A percentile compares a stretch with the other conserved stretches of the same genome.
These are phyloP conservation scores for Lecanosticta acicola DNA, from an alignment of 2,329 filamentous ascomycete genomes.

Conservation along the genomic window DNA sequence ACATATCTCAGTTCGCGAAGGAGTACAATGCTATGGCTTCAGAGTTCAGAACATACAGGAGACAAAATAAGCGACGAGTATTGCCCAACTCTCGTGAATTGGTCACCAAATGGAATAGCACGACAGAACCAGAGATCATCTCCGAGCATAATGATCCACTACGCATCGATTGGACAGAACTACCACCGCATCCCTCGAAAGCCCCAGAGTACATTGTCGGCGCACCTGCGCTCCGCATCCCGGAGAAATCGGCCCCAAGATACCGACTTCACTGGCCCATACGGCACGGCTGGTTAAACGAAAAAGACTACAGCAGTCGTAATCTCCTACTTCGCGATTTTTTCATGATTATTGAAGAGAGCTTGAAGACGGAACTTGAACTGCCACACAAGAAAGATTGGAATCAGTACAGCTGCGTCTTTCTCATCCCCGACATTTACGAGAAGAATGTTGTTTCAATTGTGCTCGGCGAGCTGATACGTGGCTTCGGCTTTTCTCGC, in stretches of 20 bases:
- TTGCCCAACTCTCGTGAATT: constrained; percentile 96
- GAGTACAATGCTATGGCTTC: constrained; percentile 75
- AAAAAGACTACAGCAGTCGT: constrained; percentile 75
- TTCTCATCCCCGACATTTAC: constrained; percentile 93
- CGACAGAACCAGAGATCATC: constrained; percentile 77
- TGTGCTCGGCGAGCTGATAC: constrained; percentile 76
- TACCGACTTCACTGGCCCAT: constrained; percentile 94
- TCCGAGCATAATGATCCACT: constrained; percentile 91
- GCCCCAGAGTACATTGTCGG: constrained; percentile 78
- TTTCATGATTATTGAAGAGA: constrained; percentile 77
- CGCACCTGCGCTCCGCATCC: constrained; percentile 74
- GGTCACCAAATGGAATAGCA: constrained; percentile 87
- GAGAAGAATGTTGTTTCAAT: constrained; percentile 88
- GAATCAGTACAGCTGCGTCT: constrained; percentile 90
- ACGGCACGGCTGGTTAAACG: constrained; percentile 79
- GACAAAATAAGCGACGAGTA: constrained; percentile 87
- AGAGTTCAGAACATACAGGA: constrained; percentile 85
- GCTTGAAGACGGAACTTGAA: constrained; percentile 78
- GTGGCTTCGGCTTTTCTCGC: constrained; percentile 80
- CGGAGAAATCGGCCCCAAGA: constrained; percentile 79
- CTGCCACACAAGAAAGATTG: constrained; percentile 73
- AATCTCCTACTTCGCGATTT: constrained; percentile 82
- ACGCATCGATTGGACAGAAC: constrained; percentile 91
- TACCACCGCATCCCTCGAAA: constrained; percentile 53
- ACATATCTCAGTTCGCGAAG: constrained; percentile 47